These are phyloP conservation scores for Candida sanyiensis DNA, from an alignment of 805 yeast species.

Conservation along the genomic window DNA sequence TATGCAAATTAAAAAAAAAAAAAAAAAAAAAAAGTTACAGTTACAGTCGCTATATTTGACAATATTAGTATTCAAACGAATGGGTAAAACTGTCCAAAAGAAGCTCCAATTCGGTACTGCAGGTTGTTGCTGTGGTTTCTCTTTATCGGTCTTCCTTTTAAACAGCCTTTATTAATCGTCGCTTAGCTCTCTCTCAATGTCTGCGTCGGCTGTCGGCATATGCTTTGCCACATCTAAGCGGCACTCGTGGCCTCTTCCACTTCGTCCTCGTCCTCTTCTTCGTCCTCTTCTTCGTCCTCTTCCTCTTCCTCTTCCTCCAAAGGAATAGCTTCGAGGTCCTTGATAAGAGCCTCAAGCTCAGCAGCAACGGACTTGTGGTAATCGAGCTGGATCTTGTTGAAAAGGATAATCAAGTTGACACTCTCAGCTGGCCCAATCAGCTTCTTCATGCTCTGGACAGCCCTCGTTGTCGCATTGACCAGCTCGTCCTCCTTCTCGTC, in stretches of 20 bases:
- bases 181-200: no score
- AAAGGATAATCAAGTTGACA: slow-evolving; percentile 57
- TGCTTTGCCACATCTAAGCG: slow-evolving; percentile 4
- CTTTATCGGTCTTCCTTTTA: background rate
- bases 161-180: no score
- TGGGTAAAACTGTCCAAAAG: no score
- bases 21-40: no score
- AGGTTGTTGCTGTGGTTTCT: no score
- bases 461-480: slow-evolving; percentile 70
- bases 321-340: slow-evolving; percentile 39
- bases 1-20: no score
- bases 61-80: no score
- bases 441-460: slow-evolving; percentile 74
- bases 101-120: no score
- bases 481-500: slow-evolving; percentile 65
- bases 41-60: no score
- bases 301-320: slow-evolving; percentile 39
- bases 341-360: slow-evolving; percentile 41
- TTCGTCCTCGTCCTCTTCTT: slow-evolving; percentile 12
- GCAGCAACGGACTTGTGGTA: slow-evolving; percentile 49
- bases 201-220: background rate
- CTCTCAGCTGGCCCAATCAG: slow-evolving; percentile 63
- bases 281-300: slow-evolving; percentile 27
- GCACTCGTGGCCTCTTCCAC: slow-evolving; percentile 12
- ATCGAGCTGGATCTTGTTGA: slow-evolving; percentile 63